phyloP scores from a whole-genome alignment of 2,329 filamentous ascomycete species.

The Endoconidiophora laricicola region DNA sequence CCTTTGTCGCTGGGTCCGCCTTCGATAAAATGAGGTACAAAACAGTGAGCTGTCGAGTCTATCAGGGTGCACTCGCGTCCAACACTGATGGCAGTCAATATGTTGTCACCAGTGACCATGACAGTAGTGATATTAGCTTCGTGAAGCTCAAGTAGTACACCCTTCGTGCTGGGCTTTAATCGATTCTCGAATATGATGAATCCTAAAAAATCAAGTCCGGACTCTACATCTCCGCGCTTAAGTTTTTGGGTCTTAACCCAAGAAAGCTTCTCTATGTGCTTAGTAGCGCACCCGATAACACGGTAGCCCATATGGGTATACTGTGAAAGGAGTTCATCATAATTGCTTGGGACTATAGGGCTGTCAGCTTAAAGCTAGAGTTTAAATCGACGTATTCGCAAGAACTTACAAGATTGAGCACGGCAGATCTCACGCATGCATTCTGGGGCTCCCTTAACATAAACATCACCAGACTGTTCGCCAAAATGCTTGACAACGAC shows the following conservation, averaged over 20 bases:
- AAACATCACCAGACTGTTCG: conserved; percentile 67
- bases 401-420: conserved; percentile 53
- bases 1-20: conserved; percentile 28
- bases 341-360: conserved; percentile 56
- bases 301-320: conserved; percentile 95
- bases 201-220: conserved; percentile 68
- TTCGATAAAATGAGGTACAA: conserved; percentile 74
- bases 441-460: conserved; percentile 92
- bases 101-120: conserved; percentile 98
- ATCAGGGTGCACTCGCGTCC: conserved; percentile 79
- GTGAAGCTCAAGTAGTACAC: conserved; percentile 65
- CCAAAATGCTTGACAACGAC: conserved; percentile 84
- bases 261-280: conserved; percentile 70
- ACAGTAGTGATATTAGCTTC: conserved; percentile 73
- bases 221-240: conserved; percentile 72
- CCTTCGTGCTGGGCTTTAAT: conserved; percentile 70
- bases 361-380: background rate
- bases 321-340: conserved; percentile 71
- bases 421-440: conserved; percentile 89
- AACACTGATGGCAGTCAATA: conserved; percentile 89
- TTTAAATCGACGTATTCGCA: background rate
- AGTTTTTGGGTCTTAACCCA: conserved; percentile 95
- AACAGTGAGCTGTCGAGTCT: conserved; percentile 69
- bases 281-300: conserved; percentile 88
- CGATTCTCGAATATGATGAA: conserved; percentile 99